These are phyloP conservation scores for Leptodermis oblonga DNA, from an alignment of 257 asterid genomes.

Conservation along the genomic window DNA sequence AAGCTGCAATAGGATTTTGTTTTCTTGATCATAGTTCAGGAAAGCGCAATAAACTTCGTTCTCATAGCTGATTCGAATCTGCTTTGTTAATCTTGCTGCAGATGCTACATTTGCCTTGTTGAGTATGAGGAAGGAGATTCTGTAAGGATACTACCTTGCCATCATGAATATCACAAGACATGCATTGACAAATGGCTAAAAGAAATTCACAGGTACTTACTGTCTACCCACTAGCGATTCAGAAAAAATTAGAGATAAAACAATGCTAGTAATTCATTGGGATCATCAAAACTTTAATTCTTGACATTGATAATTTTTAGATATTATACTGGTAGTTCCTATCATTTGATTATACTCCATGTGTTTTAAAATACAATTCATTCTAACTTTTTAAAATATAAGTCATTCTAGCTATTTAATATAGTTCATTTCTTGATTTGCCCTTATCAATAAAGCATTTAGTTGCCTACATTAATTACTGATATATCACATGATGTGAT, in stretches of 20 bases:
- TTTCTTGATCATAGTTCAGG: neutral
- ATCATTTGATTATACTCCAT: neutral
- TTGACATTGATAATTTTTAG: neutral
- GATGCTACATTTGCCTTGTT: slow-evolving; percentile 94
- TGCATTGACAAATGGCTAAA: slow-evolving; percentile 96
- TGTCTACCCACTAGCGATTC: neutral
- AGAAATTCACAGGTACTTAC: slow-evolving; percentile 80
- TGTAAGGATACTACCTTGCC: slow-evolving; percentile 72
- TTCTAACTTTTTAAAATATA: no score
- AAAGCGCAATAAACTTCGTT: no score
- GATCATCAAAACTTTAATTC: neutral
- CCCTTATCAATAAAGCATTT: no score
- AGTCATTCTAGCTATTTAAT: no score
- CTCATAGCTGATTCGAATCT: neutral
- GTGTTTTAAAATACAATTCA: no score
- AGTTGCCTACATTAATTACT: no score
- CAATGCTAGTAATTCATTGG: neutral
- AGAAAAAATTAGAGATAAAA: neutral
- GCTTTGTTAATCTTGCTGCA: slow-evolving; percentile 27
- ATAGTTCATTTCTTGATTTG: no score
- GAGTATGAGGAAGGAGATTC: slow-evolving; percentile 89
- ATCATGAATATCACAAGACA: slow-evolving; percentile 73
- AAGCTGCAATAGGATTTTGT: neutral
- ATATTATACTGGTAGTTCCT: neutral
- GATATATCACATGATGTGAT: no score